These are phyloP conservation scores for Rhodamnia rubescens DNA, from an alignment of 345 rosid species.

Conservation along the genomic window DNA sequence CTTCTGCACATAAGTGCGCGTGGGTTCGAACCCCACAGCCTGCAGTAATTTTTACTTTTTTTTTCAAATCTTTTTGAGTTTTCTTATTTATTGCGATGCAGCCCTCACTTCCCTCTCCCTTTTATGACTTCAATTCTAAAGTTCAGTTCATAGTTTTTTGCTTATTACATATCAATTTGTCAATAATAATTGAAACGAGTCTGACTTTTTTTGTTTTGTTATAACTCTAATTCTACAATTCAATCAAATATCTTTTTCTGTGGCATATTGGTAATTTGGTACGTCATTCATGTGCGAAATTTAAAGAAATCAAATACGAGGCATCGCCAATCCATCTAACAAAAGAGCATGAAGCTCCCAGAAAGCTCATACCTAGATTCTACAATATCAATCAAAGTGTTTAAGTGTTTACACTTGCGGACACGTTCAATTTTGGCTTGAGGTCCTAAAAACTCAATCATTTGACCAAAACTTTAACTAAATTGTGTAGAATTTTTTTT, in stretches of 20 bases:
- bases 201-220: not conserved
- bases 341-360: too few relatives aligned
- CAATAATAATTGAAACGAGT: not conserved
- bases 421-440: too few relatives aligned
- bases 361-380: too few relatives aligned
- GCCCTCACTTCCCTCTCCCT: not conserved
- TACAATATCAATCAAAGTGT: too few relatives aligned
- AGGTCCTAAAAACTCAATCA: too few relatives aligned
- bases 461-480: not conserved
- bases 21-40: slow-evolving; percentile 99
- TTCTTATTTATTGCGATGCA: not conserved
- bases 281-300: not conserved
- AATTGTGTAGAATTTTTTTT: not conserved
- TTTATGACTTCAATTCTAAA: not conserved
- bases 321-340: too few relatives aligned
- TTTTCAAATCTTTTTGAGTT: not conserved
- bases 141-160: not conserved
- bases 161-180: not conserved
- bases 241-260: not conserved
- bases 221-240: not conserved
- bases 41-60: slow-evolving; percentile 11
- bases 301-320: too few relatives aligned
- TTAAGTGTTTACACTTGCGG: not conserved
- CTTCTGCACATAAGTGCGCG: slow-evolving; percentile 90
- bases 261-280: not conserved